Conservation (phyloP, 2,329 filamentous ascomycete genomes). For the Beauveria australis region DNA sequence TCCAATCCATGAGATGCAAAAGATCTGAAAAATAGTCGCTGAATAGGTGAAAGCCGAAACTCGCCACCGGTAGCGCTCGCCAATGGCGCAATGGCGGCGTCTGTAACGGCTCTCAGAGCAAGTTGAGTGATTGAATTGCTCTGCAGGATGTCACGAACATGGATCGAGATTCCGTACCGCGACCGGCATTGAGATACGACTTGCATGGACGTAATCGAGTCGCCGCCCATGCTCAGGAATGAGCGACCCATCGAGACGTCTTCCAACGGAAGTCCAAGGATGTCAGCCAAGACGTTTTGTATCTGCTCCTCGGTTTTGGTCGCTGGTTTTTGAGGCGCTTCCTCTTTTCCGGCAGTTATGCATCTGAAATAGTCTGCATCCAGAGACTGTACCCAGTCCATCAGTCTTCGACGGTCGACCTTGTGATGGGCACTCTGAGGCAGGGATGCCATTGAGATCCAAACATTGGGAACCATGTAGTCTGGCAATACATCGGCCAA, state of each 20-base stretch:
- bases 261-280: constrained; percentile 11
- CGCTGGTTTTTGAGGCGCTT: neutral
- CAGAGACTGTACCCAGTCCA: neutral
- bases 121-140: constrained; percentile 18
- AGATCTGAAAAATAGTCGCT: neutral
- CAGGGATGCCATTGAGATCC: neutral
- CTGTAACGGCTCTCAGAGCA: neutral
- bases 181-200: neutral
- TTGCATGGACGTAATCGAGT: constrained; percentile 6
- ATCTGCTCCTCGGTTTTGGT: neutral
- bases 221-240: neutral
- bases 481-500: neutral
- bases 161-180: constrained; percentile 3
- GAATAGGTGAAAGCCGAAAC: constrained; percentile 1
- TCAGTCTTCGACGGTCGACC: neutral
- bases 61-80: constrained; percentile 16
- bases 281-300: constrained; percentile 24
- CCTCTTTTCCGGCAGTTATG: neutral
- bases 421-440: neutral
- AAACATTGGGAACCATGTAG: neutral
- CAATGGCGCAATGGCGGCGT: neutral
- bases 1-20: neutral
- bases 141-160: neutral
- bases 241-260: neutral
- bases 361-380: neutral